These are phyloP conservation scores for Fusarium sp. DNA, from an alignment of 2,329 filamentous ascomycete species.

Conservation along the genomic window DNA sequence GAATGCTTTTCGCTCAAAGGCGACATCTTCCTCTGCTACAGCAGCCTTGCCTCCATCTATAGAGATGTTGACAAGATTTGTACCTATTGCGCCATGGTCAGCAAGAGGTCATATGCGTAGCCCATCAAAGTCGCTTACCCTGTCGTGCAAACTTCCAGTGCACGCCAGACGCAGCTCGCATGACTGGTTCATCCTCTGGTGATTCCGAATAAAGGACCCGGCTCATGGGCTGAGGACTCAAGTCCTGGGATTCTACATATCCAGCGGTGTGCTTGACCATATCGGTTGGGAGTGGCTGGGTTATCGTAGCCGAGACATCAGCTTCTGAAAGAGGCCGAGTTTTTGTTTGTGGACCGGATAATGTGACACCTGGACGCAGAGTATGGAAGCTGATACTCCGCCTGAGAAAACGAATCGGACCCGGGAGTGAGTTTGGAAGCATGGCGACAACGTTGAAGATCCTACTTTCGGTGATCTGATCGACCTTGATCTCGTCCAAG, in stretches of 20 bases:
- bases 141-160: conserved; percentile 50
- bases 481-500: conserved; percentile 47
- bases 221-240: conserved; percentile 35
- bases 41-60: conserved; percentile 43
- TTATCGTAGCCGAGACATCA: conserved; percentile 19
- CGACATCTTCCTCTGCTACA: conserved; percentile 36
- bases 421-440: conserved; percentile 63
- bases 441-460: conserved; percentile 64
- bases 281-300: conserved; percentile 22
- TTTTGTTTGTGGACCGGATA: conserved; percentile 25
- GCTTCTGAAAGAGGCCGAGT: conserved; percentile 37
- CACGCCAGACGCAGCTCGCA: conserved; percentile 46
- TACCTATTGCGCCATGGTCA: conserved; percentile 34
- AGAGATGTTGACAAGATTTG: conserved; percentile 45
- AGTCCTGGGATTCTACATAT: conserved; percentile 10
- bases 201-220: conserved; percentile 43
- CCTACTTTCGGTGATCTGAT: conserved; percentile 48
- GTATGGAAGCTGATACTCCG: conserved; percentile 52
- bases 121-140: conserved; percentile 35
- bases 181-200: conserved; percentile 29
- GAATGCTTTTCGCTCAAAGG: conserved; percentile 68
- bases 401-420: conserved; percentile 61
- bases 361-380: conserved; percentile 26
- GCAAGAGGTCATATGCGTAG: neutral
- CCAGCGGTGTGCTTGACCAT: conserved; percentile 19